Percentiles rank a stretch among this genome's conserved stretches.
Conservation (phyloP, 2,329 filamentous ascomycete species). For the Ceratocystis albifundus region DNA sequence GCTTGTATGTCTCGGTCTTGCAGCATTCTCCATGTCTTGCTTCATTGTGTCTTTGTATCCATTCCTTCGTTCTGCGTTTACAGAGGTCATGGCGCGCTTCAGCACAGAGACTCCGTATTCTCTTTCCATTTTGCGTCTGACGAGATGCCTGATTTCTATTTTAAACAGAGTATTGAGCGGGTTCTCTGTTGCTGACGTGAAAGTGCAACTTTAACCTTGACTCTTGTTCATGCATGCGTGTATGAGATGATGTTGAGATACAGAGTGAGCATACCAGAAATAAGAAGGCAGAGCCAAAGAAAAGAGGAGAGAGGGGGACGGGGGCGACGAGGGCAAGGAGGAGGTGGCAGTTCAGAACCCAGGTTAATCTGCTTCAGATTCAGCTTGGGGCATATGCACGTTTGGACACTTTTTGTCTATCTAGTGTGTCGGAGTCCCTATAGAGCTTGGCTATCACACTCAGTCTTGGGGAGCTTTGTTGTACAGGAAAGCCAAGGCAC, state of each 20-base stretch:
- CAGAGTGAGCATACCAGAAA: not conserved
- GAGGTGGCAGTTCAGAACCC: not conserved
- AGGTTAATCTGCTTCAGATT: constrained; percentile 12
- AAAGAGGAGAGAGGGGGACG: not conserved
- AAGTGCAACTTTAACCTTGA: constrained; percentile 5
- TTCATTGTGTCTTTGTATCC: not conserved
- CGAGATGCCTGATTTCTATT: constrained; percentile 1
- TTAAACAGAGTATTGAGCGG: not conserved
- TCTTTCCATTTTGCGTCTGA: not conserved
- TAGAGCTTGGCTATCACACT: not conserved
- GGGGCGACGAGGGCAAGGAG: not conserved
- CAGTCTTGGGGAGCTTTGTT: not conserved
- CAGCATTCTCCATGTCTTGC: not conserved
- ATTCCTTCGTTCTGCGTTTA: not conserved
- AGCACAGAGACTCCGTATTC: not conserved
- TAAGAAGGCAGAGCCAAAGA: not conserved
- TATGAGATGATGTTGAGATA: constrained; percentile 4
- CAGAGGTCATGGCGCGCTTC: not conserved
- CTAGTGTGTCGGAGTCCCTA: not conserved
- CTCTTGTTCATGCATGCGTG: constrained; percentile 2
- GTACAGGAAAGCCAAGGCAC: not conserved
- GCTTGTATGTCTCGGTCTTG: not conserved
- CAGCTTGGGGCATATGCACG: constrained; percentile 12
- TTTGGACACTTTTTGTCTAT: constrained; percentile 7
- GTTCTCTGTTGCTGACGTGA: not conserved